These are phyloP conservation scores for Penicillium olsonii DNA, from an alignment of 2,329 filamentous ascomycete genomes.

Conservation along the genomic window DNA sequence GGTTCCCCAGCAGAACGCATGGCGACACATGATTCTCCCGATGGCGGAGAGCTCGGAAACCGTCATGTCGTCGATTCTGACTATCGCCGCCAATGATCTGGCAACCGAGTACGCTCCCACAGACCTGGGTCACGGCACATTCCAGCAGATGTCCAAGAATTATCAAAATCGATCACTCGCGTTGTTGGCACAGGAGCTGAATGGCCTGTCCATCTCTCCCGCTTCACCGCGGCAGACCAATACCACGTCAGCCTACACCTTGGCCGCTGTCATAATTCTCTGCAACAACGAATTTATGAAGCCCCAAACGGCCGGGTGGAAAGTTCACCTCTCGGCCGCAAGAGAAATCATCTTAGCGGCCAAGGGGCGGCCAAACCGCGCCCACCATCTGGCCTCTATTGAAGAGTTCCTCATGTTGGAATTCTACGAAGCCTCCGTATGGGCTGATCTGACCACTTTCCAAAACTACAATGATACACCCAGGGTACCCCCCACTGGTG, in stretches of 20 bases:
- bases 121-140: slow-evolving; percentile 1
- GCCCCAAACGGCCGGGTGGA: slow-evolving; percentile 18
- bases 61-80: slow-evolving; percentile 22
- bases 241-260: slow-evolving; percentile 6
- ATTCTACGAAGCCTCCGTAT: slow-evolving; percentile 20
- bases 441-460: slow-evolving; percentile 19
- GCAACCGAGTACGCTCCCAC: slow-evolving; percentile 7
- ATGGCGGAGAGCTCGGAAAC: slow-evolving; percentile 19
- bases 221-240: background rate
- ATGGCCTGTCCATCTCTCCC: background rate
- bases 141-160: slow-evolving; percentile 8
- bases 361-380: background rate
- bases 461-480: slow-evolving; percentile 11
- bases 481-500: slow-evolving; percentile 5
- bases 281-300: slow-evolving; percentile 25
- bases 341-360: slow-evolving; percentile 18
- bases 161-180: slow-evolving; percentile 11
- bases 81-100: slow-evolving; percentile 21
- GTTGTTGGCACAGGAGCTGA: slow-evolving; percentile 5
- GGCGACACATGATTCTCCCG: slow-evolving; percentile 23
- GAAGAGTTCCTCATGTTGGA: slow-evolving; percentile 23
- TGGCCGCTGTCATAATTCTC: slow-evolving; percentile 23
- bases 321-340: slow-evolving; percentile 22
- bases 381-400: slow-evolving; percentile 6
- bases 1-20: slow-evolving; percentile 20